Conservation (phyloP, 495 filamentous ascomycete species). For the Aeminium ludgeri region DNA sequence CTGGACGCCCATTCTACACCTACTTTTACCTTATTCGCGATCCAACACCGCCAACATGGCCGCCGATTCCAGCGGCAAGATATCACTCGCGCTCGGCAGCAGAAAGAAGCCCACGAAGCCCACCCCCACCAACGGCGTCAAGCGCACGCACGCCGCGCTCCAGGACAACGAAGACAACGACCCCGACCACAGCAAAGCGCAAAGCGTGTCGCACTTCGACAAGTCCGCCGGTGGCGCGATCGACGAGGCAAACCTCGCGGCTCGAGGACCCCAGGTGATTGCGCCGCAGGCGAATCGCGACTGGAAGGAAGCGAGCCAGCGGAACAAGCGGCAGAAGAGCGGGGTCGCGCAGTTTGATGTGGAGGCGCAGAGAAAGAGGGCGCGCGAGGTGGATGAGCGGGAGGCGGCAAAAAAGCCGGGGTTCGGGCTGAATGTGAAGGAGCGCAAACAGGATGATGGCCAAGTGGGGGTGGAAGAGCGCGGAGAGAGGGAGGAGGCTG, state of each 20-base stretch:
- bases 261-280: conserved; percentile 43
- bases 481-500: not conserved
- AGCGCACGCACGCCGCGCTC: conserved; percentile 15
- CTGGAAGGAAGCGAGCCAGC: conserved; percentile 47
- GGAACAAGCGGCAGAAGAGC: conserved; percentile 27
- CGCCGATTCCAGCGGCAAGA: conserved; percentile 5
- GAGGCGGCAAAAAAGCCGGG: conserved; percentile 4
- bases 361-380: conserved; percentile 22
- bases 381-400: conserved; percentile 6
- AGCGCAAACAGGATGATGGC: not conserved
- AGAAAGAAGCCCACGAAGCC: conserved; percentile 1
- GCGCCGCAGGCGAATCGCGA: conserved; percentile 48
- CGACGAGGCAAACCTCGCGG: conserved; percentile 13
- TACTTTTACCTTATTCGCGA: not conserved
- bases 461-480: not conserved
- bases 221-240: conserved; percentile 38
- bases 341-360: conserved; percentile 1
- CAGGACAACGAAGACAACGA: conserved; percentile 36
- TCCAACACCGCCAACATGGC: not conserved
- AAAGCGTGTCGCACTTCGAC: conserved; percentile 46
- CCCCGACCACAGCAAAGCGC: conserved; percentile 19
- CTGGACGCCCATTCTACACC: no score
- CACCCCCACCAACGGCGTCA: conserved; percentile 9
- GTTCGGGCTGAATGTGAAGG: conserved; percentile 10
- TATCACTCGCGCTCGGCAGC: conserved; percentile 12